phyloP scores from a whole-genome alignment of 1,284 basidiomycete genomes.

The Xerocomus minutiporus region DNA sequence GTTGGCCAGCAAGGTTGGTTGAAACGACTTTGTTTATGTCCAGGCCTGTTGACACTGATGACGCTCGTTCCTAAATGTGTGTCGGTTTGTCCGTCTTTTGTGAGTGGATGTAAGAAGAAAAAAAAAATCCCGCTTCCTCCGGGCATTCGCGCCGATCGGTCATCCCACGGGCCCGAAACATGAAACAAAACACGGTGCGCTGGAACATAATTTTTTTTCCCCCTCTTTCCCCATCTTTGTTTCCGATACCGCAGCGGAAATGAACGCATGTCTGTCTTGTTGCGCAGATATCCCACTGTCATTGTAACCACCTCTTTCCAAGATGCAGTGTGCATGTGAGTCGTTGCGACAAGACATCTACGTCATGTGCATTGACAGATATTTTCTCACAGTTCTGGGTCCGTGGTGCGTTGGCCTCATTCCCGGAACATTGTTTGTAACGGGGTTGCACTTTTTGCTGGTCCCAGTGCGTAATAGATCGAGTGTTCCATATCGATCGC shows the following conservation, averaged over 20 bases:
- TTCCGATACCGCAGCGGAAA: background rate
- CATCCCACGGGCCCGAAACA: background rate
- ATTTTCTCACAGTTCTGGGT: background rate
- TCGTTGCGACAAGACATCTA: slow-evolving; percentile 5
- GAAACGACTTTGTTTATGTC: background rate
- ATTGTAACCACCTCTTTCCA: background rate
- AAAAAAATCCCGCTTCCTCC: background rate
- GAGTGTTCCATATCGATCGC: background rate
- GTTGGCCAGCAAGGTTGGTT: background rate
- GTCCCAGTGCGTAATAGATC: background rate
- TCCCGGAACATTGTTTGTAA: background rate
- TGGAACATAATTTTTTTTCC: background rate
- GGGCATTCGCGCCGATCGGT: background rate
- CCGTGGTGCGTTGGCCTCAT: background rate
- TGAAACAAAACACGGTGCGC: slow-evolving; percentile 14
- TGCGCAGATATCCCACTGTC: slow-evolving; percentile 1
- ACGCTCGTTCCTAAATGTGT: background rate
- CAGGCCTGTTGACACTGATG: background rate
- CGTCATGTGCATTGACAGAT: background rate
- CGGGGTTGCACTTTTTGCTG: background rate
- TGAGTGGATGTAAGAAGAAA: background rate
- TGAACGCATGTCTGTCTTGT: background rate
- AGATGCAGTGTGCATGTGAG: background rate
- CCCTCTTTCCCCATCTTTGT: slow-evolving; percentile 1
- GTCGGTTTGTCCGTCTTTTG: background rate